Conservation (phyloP, 768 basidiomycete species). For the Naganishia kalamii region DNA sequence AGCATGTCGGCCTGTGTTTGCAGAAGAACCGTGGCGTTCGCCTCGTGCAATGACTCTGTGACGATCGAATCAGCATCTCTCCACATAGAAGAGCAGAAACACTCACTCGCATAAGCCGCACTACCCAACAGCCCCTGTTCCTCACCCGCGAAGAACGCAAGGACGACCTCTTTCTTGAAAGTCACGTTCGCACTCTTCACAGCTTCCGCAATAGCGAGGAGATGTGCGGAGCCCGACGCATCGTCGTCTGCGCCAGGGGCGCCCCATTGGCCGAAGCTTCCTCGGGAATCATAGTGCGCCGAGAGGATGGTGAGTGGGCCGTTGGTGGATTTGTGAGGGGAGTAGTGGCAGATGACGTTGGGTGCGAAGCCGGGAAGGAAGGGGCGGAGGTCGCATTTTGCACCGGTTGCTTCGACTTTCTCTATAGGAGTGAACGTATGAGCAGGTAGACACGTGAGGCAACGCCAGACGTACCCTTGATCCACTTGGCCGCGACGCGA, state of each 20-base stretch:
- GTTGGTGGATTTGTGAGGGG: slow-evolving; percentile 56
- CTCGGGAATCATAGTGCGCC: slow-evolving; percentile 86
- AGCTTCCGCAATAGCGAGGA: slow-evolving; percentile 73
- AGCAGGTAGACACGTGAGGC: background rate
- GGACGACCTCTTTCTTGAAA: slow-evolving; percentile 70
- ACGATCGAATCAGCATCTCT: background rate
- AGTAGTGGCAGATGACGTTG: slow-evolving; percentile 72
- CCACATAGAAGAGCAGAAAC: background rate
- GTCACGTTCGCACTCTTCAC: slow-evolving; percentile 61
- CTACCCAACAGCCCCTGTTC: slow-evolving; percentile 83
- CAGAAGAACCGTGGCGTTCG: slow-evolving; percentile 63
- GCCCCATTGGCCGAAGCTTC: slow-evolving; percentile 70
- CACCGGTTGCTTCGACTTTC: slow-evolving; percentile 64
- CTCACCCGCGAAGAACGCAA: slow-evolving; percentile 81
- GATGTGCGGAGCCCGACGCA: slow-evolving; percentile 60
- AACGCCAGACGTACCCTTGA: slow-evolving; percentile 54
- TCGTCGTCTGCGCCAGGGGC: slow-evolving; percentile 65
- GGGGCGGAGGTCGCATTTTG: slow-evolving; percentile 59
- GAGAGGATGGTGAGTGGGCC: slow-evolving; percentile 66
- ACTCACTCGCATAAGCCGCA: slow-evolving; percentile 69
- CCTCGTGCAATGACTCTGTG: slow-evolving; percentile 57
- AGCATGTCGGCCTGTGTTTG: slow-evolving; percentile 93
- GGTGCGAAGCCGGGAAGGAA: slow-evolving; percentile 74
- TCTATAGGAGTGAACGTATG: slow-evolving; percentile 18
- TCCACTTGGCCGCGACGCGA: slow-evolving; percentile 62